Conservation (phyloP, 306 rosid genomes). For the Fagus crenata region DNA sequence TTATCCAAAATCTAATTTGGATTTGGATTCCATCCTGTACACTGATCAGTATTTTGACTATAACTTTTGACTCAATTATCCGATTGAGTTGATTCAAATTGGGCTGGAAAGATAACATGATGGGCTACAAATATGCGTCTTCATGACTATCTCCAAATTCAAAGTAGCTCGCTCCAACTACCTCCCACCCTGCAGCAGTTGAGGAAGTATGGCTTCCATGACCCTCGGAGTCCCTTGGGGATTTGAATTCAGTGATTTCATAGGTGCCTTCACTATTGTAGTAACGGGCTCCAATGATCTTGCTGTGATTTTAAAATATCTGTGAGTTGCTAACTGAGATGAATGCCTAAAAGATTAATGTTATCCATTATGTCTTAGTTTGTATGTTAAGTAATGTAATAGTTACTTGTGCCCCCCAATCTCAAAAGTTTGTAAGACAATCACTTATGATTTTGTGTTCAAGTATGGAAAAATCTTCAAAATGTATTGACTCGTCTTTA, state of each 20-base stretch:
- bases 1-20: no score
- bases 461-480: not conserved
- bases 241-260: slow-evolving; percentile 28
- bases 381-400: not conserved
- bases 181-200: slow-evolving; percentile 37
- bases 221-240: slow-evolving; percentile 37
- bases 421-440: no score
- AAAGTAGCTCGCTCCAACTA: slow-evolving; percentile 26
- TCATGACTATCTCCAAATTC: not conserved
- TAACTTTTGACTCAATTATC: no score
- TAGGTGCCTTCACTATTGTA: slow-evolving; percentile 1
- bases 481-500: not conserved
- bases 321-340: no score
- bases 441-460: not conserved
- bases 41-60: no score
- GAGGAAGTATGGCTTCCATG: slow-evolving; percentile 41
- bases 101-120: no score
- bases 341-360: no score
- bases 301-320: no score
- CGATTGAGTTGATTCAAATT: no score
- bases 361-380: no score
- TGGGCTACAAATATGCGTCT: no score
- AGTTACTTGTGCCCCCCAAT: not conserved
- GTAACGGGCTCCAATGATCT: slow-evolving; percentile 37
- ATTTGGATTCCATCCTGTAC: no score